Conservation (phyloP, 805 yeast species). For the Cyberlindnera mrakii region DNA sequence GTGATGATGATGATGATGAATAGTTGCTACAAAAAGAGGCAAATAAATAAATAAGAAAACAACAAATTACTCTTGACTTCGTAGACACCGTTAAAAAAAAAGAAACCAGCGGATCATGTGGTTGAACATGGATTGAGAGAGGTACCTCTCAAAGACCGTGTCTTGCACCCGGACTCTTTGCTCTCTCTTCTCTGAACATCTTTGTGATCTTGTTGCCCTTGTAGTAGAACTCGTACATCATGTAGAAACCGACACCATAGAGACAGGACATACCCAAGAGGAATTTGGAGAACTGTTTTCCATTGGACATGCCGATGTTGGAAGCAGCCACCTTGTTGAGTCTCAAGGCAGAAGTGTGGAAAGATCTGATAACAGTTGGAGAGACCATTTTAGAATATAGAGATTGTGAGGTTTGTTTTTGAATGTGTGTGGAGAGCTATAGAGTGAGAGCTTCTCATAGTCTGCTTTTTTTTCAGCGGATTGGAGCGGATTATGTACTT, state of each 20-base stretch:
- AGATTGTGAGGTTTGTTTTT: background rate
- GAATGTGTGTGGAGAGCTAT: background rate
- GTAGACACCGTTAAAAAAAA: background rate
- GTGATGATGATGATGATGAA: constrained; percentile 4
- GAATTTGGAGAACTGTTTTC: constrained; percentile 12
- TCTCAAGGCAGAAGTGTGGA: constrained; percentile 18
- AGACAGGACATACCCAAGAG: constrained; percentile 16
- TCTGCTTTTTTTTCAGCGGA: no score
- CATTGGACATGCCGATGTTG: constrained; percentile 3
- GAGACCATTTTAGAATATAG: constrained; percentile 18
- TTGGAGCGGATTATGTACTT: no score
- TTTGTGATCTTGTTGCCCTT: constrained; percentile 21
- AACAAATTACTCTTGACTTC: background rate
- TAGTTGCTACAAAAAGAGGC: background rate
- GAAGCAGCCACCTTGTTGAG: constrained; percentile 17
- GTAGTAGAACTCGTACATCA: constrained; percentile 20
- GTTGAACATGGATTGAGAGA: background rate
- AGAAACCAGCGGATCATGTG: background rate
- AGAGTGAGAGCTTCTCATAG: background rate
- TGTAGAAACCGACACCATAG: constrained; percentile 13
- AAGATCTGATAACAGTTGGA: constrained; percentile 15
- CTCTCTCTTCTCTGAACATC: constrained; percentile 18
- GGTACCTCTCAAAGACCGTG: constrained; percentile 7
- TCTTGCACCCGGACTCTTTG: constrained; percentile 8
- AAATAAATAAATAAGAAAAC: background rate